A percentile compares a stretch with the other conserved stretches of the same genome.
Conservation (phyloP, 192 early-diverging fungal genomes). For the Linnemannia zychae region DNA sequence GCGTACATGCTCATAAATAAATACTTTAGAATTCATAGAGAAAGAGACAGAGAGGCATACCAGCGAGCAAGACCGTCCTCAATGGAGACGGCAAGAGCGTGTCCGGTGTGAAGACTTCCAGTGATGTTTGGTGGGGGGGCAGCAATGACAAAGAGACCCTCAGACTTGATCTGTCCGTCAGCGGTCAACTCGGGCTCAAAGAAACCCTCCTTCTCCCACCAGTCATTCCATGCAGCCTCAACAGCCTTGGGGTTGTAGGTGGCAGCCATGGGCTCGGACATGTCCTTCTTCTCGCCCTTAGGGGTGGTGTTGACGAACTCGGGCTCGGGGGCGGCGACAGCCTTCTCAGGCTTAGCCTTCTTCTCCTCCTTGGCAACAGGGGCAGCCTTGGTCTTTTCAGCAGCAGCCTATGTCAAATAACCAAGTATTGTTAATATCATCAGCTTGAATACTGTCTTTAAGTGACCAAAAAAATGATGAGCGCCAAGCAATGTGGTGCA, state of each 20-base stretch:
- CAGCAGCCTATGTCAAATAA: constrained; percentile 7
- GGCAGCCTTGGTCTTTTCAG: constrained; percentile 61
- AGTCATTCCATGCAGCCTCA: constrained; percentile 96
- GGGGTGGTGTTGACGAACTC: constrained; percentile 88
- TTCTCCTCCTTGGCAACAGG: constrained; percentile 53
- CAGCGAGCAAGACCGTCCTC: constrained; percentile 95
- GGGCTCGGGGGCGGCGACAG: constrained; percentile 54
- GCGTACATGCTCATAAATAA: not conserved
- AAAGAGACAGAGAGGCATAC: constrained; percentile 52
- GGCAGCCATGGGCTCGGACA: constrained; percentile 80
- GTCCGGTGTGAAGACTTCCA: constrained; percentile 95
- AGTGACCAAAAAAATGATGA: not conserved
- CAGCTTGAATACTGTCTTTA: not conserved
- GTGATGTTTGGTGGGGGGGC: constrained; percentile 99
- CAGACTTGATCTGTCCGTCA: constrained; percentile 79
- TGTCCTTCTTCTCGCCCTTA: constrained; percentile 87
- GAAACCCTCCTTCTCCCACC: constrained; percentile 96
- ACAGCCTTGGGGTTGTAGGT: constrained; percentile 92
- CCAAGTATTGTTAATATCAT: not conserved
- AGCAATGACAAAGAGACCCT: constrained; percentile 92
- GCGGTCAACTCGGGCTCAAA: constrained; percentile 86
- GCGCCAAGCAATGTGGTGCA: not conserved
- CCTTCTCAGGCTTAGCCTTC: constrained; percentile 49
- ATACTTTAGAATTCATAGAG: not conserved
- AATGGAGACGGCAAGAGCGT: constrained; percentile 94